These are phyloP conservation scores for Chalciporus pseudorubinellus DNA, from an alignment of 768 basidiomycete genomes.

Conservation along the genomic window DNA sequence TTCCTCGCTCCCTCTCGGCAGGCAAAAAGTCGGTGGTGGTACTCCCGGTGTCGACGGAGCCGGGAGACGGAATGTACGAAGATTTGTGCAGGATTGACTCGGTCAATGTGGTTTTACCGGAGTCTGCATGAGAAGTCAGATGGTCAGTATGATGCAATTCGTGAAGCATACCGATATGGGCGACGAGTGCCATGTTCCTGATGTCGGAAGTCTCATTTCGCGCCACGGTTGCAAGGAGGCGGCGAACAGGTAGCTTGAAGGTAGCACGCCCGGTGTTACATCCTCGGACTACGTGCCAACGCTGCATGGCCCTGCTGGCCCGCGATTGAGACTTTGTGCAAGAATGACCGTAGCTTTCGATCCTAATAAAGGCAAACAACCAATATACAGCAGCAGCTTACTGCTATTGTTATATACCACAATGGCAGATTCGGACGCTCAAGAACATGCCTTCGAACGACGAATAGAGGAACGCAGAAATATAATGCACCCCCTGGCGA, in stretches of 20 bases:
- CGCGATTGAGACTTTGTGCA: neutral
- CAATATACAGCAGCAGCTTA: too few species aligned
- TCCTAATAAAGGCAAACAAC: constrained; percentile 20
- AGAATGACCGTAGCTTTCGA: neutral
- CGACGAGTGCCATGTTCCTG: constrained; percentile 85
- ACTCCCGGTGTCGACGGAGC: constrained; percentile 86
- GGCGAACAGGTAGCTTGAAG: constrained; percentile 1
- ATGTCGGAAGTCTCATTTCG: constrained; percentile 39
- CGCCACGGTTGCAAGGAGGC: constrained; percentile 23
- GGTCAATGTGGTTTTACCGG: constrained; percentile 86
- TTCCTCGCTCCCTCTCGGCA: constrained; percentile 85
- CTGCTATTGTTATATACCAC: neutral
- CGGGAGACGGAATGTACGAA: constrained; percentile 66
- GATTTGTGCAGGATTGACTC: constrained; percentile 83
- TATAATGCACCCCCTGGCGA: constrained; percentile 46
- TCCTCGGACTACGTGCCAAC: constrained; percentile 7
- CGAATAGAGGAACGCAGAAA: constrained; percentile 43
- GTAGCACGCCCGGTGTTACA: constrained; percentile 8
- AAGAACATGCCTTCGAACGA: constrained; percentile 38
- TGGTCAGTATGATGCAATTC: neutral
- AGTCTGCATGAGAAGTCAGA: constrained; percentile 48
- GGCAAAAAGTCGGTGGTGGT: constrained; percentile 90
- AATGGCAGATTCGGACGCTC: constrained; percentile 31
- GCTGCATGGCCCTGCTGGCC: constrained; percentile 18
- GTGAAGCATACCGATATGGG: constrained; percentile 68